phyloP scores from a whole-genome alignment of 805 yeast genomes.

The Saturnispora serradocipensis region DNA sequence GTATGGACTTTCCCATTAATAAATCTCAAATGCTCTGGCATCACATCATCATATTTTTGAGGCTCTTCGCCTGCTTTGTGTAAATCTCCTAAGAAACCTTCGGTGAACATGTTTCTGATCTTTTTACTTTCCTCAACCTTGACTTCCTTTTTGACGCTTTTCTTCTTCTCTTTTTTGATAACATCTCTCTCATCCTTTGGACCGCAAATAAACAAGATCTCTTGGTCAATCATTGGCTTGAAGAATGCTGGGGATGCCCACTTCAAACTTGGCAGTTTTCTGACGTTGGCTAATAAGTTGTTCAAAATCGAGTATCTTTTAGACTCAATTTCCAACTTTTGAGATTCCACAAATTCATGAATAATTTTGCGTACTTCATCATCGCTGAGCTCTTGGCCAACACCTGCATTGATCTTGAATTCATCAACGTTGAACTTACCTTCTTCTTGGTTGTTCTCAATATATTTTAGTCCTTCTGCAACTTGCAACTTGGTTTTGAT shows the following conservation, averaged over 20 bases:
- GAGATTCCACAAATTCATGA: slow-evolving; percentile 45
- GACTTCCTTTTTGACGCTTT: slow-evolving; percentile 27
- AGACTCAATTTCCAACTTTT: slow-evolving; percentile 51
- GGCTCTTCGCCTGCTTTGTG: slow-evolving; percentile 95
- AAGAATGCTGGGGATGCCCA: slow-evolving; percentile 88
- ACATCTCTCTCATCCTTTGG: slow-evolving; percentile 95
- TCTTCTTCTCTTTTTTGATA: slow-evolving; percentile 66
- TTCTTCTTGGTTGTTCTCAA: slow-evolving; percentile 36
- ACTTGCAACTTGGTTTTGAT: slow-evolving; percentile 66
- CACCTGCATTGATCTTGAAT: slow-evolving; percentile 65
- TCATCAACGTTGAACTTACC: slow-evolving; percentile 33
- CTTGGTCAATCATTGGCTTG: slow-evolving; percentile 79
- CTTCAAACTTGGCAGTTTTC: slow-evolving; percentile 63
- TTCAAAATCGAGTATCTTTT: slow-evolving; percentile 79
- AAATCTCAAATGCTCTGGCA: slow-evolving; percentile 67
- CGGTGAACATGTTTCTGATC: slow-evolving; percentile 74
- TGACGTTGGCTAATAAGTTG: slow-evolving; percentile 64
- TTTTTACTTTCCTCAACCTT: slow-evolving; percentile 20
- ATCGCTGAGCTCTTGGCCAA: slow-evolving; percentile 63
- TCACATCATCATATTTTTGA: slow-evolving; percentile 78
- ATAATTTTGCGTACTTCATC: slow-evolving; percentile 56
- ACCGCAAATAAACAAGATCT: slow-evolving; percentile 65
- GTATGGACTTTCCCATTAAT: slow-evolving; percentile 82
- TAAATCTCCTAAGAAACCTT: slow-evolving; percentile 91
- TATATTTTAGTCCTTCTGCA: slow-evolving; percentile 69